Conservation (phyloP, 75 land plant species). For the Ceratopteris richardii region DNA sequence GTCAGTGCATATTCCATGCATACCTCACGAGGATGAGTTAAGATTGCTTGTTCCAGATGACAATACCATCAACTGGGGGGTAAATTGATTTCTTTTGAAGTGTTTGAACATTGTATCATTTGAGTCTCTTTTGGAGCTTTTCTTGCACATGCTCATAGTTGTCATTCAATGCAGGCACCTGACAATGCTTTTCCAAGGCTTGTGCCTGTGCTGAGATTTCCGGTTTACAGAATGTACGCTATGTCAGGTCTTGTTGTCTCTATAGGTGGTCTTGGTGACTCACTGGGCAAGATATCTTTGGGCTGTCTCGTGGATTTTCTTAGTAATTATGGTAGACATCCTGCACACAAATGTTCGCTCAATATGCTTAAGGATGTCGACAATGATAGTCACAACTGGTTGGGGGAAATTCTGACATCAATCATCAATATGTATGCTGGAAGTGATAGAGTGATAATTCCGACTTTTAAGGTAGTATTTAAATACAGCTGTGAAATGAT, state of each 20-base stretch:
- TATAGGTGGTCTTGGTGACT: conserved; percentile 85
- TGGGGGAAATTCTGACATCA: conserved; percentile 50
- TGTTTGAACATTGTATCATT: background rate
- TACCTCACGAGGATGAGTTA: conserved; percentile 57
- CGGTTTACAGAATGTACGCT: conserved; percentile 56
- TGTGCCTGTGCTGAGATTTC: conserved; percentile 58
- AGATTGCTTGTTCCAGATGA: conserved; percentile 55
- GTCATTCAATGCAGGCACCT: conserved; percentile 64
- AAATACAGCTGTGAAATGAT: background rate
- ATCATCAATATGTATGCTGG: conserved; percentile 52
- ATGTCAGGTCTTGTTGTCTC: conserved; percentile 81
- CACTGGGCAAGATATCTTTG: conserved; percentile 66
- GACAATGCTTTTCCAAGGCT: conserved; percentile 67
- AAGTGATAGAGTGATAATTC: conserved; percentile 72
- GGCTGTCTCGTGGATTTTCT: conserved; percentile 70
- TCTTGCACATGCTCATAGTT: background rate
- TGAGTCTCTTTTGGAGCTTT: background rate
- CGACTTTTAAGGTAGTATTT: conserved; percentile 67
- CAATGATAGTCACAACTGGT: conserved; percentile 16
- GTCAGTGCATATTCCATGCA: conserved; percentile 26
- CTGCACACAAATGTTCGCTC: conserved; percentile 3
- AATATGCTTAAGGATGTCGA: background rate
- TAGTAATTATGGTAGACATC: conserved; percentile 15
- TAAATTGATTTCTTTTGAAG: conserved; percentile 30
- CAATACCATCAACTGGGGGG: conserved; percentile 62